Evolutionary conservation across 2,329 filamentous ascomycete species (phyloP).

Genomic region (Shiraia bambusicola): DNA sequence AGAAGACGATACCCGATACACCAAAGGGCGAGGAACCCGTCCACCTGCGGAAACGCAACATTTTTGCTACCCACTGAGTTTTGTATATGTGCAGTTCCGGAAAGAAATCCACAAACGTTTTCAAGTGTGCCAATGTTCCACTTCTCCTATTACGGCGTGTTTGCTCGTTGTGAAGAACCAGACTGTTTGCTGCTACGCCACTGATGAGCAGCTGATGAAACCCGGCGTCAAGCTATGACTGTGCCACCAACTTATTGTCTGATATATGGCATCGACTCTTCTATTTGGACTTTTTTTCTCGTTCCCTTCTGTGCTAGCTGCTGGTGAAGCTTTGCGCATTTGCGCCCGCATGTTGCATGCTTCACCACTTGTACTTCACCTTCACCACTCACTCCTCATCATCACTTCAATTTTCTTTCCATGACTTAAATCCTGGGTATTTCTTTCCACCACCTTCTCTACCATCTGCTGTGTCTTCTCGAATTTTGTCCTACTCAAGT

Average conservation of each 20-base stretch:
- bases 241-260: too few relatives aligned
- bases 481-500: too few relatives aligned
- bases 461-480: too few relatives aligned
- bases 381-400: too few relatives aligned
- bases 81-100: conserved; percentile 35
- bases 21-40: conserved; percentile 53
- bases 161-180: conserved; percentile 15
- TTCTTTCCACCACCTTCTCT: too few relatives aligned
- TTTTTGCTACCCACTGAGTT: conserved; percentile 37
- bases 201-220: conserved; percentile 3
- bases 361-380: too few relatives aligned
- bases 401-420: too few relatives aligned
- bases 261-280: background rate
- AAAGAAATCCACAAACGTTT: conserved; percentile 20
- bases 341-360: too few relatives aligned
- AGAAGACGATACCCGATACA: conserved; percentile 55
- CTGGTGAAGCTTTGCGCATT: too few relatives aligned
- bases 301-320: too few relatives aligned
- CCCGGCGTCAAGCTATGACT: background rate
- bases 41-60: conserved; percentile 52
- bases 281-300: background rate
- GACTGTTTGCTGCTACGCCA: conserved; percentile 3
- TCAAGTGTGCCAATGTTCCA: conserved; percentile 3
- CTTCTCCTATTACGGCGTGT: conserved; percentile 5
- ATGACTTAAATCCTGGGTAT: too few relatives aligned